Evolutionary conservation across 2,329 filamentous ascomycete species (phyloP).

Genomic region (Claviceps sorghi): DNA sequence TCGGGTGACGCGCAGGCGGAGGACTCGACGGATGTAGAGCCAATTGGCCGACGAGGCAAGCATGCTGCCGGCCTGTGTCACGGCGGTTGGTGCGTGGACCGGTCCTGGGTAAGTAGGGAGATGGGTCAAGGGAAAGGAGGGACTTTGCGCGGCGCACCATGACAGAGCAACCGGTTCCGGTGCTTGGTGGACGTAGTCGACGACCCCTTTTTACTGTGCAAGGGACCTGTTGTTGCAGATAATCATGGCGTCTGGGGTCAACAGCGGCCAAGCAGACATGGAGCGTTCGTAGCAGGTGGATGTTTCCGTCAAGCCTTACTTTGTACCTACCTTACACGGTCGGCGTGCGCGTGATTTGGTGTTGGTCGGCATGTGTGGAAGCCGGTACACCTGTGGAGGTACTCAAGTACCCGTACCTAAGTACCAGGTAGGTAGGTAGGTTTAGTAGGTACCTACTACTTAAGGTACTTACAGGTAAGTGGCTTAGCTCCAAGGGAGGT

Average conservation of each 20-base stretch:
- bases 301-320: not conserved
- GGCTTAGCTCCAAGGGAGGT: too few species aligned
- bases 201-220: not conserved
- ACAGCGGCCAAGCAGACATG: not conserved
- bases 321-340: too few species aligned
- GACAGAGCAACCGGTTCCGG: not conserved
- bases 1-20: constrained; percentile 21
- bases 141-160: not conserved
- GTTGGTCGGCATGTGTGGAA: too few species aligned
- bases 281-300: too few species aligned
- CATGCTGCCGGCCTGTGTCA: constrained; percentile 8
- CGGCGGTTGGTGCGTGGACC: not conserved
- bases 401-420: too few species aligned
- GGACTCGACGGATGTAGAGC: constrained; percentile 22
- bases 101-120: not conserved
- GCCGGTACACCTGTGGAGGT: too few species aligned
- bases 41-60: constrained; percentile 16
- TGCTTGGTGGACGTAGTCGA: not conserved
- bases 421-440: too few species aligned
- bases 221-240: not conserved
- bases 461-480: too few species aligned
- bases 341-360: too few species aligned
- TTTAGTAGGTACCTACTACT: too few species aligned
- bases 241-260: not conserved
- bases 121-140: not conserved